These are phyloP conservation scores for Solanum virginianum DNA, from an alignment of 257 asterid species.

Conservation along the genomic window DNA sequence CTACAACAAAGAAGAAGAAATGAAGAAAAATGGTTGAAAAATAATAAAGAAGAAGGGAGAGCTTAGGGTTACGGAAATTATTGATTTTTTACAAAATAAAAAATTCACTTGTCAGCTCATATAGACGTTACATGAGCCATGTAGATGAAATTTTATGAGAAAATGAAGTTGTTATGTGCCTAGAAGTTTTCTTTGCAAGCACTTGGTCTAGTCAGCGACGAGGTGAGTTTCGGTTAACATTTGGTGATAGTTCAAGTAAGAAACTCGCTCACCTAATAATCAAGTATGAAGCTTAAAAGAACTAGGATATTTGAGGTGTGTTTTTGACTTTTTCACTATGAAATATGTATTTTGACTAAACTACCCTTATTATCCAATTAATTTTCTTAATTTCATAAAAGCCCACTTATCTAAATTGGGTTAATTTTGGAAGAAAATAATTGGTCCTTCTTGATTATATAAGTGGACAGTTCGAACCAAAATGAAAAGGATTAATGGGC, in stretches of 20 bases:
- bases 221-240: neutral
- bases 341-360: neutral
- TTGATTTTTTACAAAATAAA: neutral
- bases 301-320: neutral
- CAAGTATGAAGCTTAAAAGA: neutral
- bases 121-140: neutral
- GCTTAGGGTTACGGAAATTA: neutral
- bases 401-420: neutral
- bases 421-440: neutral
- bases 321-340: neutral
- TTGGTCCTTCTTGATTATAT: neutral
- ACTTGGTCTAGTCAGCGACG: neutral
- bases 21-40: neutral
- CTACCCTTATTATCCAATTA: neutral
- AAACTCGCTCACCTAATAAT: neutral
- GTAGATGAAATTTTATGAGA: neutral
- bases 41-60: neutral
- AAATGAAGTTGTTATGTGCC: neutral
- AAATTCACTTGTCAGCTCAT: neutral
- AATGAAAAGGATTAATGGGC: neutral
- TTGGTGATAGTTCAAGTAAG: neutral
- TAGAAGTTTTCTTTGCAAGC: neutral
- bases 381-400: neutral
- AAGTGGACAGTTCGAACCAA: neutral
- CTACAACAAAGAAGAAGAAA: neutral